Conservation (phyloP, 2,329 filamentous ascomycete species). For the Aureobasidium sp. region DNA sequence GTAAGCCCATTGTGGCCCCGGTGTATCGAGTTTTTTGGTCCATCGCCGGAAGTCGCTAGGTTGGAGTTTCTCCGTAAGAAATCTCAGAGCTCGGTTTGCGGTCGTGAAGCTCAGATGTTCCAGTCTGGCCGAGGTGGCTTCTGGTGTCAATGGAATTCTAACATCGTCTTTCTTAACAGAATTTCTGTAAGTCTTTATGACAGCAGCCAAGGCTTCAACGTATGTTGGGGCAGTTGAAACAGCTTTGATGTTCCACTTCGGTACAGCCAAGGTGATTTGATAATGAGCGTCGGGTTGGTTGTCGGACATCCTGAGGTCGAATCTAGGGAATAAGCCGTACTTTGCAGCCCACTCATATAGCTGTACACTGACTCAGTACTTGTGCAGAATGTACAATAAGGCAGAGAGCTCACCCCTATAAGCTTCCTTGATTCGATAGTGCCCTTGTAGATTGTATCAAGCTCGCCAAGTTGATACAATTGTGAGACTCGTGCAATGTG, state of each 20-base stretch:
- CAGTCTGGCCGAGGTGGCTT: not conserved
- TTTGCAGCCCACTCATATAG: not conserved
- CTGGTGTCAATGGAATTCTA: not conserved
- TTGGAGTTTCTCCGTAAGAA: not conserved
- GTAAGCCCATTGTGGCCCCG: not conserved
- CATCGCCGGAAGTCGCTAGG: not conserved
- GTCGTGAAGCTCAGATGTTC: not conserved
- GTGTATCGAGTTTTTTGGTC: not conserved
- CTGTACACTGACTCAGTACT: not conserved
- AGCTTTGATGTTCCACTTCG: not conserved
- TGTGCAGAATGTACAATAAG: too few species aligned
- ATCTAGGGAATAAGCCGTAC: not conserved
- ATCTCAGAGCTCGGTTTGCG: not conserved
- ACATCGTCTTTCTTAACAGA: not conserved
- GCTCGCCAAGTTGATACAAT: not conserved
- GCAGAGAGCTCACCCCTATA: not conserved
- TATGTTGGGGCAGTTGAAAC: not conserved
- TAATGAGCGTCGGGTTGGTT: not conserved
- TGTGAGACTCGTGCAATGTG: not conserved
- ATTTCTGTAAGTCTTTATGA: not conserved
- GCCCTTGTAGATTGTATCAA: not conserved
- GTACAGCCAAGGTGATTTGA: not conserved
- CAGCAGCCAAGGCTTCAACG: not conserved
- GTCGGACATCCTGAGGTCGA: not conserved
- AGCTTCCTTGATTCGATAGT: not conserved